Percentiles rank a stretch among this genome's conserved stretches.
Evolutionary conservation across 1,284 basidiomycete species (phyloP).

Genomic region (Irpex lacteus): DNA sequence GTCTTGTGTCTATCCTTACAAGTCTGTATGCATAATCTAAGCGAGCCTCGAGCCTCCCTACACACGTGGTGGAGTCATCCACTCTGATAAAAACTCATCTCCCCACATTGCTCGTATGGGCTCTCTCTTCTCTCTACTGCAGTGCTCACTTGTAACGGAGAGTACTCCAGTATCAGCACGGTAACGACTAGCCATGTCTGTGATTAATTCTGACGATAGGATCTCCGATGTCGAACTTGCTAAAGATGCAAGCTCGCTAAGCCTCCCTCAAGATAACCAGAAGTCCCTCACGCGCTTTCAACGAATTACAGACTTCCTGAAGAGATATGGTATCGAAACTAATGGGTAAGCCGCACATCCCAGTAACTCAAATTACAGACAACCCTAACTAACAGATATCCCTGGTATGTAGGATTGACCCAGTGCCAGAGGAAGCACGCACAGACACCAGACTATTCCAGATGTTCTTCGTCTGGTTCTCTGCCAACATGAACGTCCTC

Average conservation of each 20-base stretch:
- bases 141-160: too few relatives aligned
- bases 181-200: neutral
- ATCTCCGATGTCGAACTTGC: neutral
- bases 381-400: neutral
- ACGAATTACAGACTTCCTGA: conserved; percentile 21
- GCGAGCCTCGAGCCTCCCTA: too few relatives aligned
- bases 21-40: too few relatives aligned
- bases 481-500: conserved; percentile 56
- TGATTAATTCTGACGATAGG: neutral
- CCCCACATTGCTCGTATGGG: too few relatives aligned
- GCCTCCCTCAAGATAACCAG: neutral
- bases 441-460: conserved; percentile 36
- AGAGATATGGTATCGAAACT: conserved; percentile 29
- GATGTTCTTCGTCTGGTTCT: conserved; percentile 41
- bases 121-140: too few relatives aligned
- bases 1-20: too few relatives aligned
- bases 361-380: neutral
- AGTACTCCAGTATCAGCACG: too few relatives aligned
- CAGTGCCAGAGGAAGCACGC: conserved; percentile 30
- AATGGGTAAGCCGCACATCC: conserved; percentile 22
- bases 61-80: too few relatives aligned
- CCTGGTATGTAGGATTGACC: conserved; percentile 27
- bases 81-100: too few relatives aligned
- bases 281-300: conserved; percentile 6
- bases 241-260: neutral